Evolutionary conservation across 495 filamentous ascomycete species (phyloP), one percentile per base, ranked within the genome.

Genomic region (Aspergillus incahuasiensis): DNA sequence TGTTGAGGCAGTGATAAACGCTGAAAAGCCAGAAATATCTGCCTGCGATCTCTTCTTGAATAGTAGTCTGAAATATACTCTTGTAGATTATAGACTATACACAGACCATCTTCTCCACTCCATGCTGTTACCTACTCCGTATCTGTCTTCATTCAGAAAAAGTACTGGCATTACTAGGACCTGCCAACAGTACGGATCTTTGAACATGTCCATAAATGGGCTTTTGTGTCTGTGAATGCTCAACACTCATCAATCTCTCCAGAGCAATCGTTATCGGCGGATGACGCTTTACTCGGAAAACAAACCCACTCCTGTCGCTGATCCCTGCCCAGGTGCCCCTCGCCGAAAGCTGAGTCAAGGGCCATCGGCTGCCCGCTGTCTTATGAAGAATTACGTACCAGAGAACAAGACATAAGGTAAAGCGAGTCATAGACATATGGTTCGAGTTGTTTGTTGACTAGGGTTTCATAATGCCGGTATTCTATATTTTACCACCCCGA

Each of bases 51-150:
- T 43, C 15, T 18, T 16, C 16, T 40, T 7, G n/a, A n/a, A n/a
- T n/a, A 18, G 50, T 50, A 50, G 54, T 50, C 54, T 56, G 19
- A 15, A 20, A 35, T 50, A 11, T 50, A 56, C 54, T 56, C 22
- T n/a, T 45, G 41, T 54, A 46, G 32, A 35, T 35, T 35, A 11
- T 35, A 11, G 32, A 35, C 32, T 35, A 35, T 11, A 35, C 32
- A 35, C 8, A 35, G 32, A 35, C 32, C 9, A 15, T 35, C 12
- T 35, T 30, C 28, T 30, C 28, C 28, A 30, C 28, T 30, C 9
- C 12, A 15, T 11, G 13, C 32, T 35, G 32, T n/a, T n/a, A n/a
- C n/a, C n/a, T n/a, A n/a, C n/a, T n/a, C n/a, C n/a, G n/a, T n/a
- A n/a, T n/a, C n/a, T 12, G 32, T 35, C 32, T 35, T 35, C 38